Evolutionary conservation across 768 basidiomycete species (phyloP), one percentile per base, ranked within the genome.

Genomic region (Candolleomyces eurysporus): DNA sequence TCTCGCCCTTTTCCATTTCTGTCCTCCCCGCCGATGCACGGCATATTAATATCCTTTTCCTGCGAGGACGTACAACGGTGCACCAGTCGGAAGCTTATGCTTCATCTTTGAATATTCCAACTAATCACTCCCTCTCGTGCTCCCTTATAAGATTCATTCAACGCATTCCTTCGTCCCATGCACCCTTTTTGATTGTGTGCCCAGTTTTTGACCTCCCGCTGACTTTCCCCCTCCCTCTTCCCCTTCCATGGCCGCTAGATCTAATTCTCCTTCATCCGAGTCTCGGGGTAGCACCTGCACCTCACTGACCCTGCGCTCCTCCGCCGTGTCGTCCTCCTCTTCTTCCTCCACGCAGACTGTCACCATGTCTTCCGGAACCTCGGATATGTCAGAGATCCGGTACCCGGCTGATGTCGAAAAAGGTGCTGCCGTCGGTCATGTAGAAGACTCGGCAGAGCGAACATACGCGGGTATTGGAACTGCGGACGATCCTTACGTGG

Each of bases 401-500:
- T 57, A 57, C 30, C 64, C 64, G 55, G 56, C 5, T 45, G 61
- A 64, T 54, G 11, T 59, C 9, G 68, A 66, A 62, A 68, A 66
- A 50, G 36, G 32, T 2, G 50, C 53, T 11, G 21, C 57, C 30
- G 36, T 26, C 48, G 43, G 10, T 14, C 50, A 54, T 19, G 43
- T 21, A 31, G 16, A 58, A 59, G 36, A 52, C 50, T 52, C 62
- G 36, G 36, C 11, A 49, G 56, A 56, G 14, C 64, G 65, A 32
- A 65, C 64, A 14, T 83, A 81, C 68, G 68, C 75, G 9, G 85
- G 84, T 11, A 68, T 64, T 26, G 85, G 85, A 26, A 82, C 81
- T 16, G 53, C 49, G 4, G 72, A 78, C 36, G 79, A 84, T 63
- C 85, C 85, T 21, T 83, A 76, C 62, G 68, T 85, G 55, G 82